Base-by-base conservation (phyloP, 139 green algal genomes). In the Edaphochlamys debaryana region DNA sequence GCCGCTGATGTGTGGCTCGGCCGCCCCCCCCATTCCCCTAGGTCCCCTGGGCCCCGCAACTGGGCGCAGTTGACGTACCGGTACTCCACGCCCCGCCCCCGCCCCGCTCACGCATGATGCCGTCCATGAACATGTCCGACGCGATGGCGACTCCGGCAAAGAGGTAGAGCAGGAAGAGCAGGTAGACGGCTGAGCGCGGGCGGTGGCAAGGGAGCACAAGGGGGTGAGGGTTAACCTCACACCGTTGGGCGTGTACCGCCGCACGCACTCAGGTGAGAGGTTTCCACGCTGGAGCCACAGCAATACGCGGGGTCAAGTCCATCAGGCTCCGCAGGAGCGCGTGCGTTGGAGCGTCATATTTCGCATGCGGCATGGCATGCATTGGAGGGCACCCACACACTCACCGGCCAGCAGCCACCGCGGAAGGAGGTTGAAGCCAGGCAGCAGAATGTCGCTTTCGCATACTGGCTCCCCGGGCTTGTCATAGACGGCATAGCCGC, bases 401-500 rank as follows among this genome's bases (percentile, higher is more conserved):
- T 67, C 50, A 79, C 71, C 20, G 22, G 38, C 71, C n/a, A 79
- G 34, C 4, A 79, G 32, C 32, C 34, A 50, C 34, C 25, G 25
- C 1, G 71, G 71, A 7, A 79, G 50, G 27, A 79, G 34, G 71
- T 79, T 79, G 50, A 79, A 79, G 5, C 71, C 71, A 27, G 71
- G 71, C 32, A 79, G 50, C 50, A 79, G 19, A 32, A 79, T 67
- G 4, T 32, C n/a, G 3, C 9, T 34, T 2, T 34, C 13, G 34
- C 71, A 79, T 1, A 79, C 22, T 1, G 8, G 20, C 2, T 67
- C 50, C 17, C 0, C 5, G 36, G 66, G n/a, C 30, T 22, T 0
- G 1, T 30, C 38, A n/a, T 40, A 67, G 11, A 67, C 23, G 54
- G 54, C 54, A 30, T 30, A 19, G 20, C 54, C 54, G 45, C 45